Evolutionary conservation across 208 protist genomes (phyloP).

Genomic region (Leptomonas pyrrhocoris): DNA sequence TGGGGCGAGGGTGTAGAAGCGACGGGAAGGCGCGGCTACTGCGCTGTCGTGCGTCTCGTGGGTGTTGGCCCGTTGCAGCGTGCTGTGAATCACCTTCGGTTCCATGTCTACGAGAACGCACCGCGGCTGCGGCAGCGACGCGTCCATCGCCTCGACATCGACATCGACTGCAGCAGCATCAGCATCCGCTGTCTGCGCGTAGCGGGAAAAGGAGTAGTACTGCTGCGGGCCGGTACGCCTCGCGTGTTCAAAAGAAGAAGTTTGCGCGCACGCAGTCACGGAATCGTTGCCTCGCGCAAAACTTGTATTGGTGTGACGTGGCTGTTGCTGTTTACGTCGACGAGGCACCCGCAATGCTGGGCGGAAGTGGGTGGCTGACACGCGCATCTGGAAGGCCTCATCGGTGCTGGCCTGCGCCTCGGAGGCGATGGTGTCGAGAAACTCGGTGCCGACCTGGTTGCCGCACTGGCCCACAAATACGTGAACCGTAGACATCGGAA

Average conservation of each 20-base stretch:
- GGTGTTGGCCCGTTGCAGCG: conserved; percentile 29
- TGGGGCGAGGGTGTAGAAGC: conserved; percentile 48
- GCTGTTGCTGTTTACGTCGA: conserved; percentile 2
- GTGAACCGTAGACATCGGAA: conserved; percentile 62
- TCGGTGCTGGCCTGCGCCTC: conserved; percentile 55
- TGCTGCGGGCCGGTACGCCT: background rate
- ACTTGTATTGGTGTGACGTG: no score
- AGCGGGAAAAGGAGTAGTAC: conserved; percentile 33
- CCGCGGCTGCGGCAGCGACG: conserved; percentile 54
- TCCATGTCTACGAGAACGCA: conserved; percentile 92
- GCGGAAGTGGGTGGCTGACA: conserved; percentile 70
- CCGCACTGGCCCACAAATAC: conserved; percentile 91
- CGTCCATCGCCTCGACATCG: background rate
- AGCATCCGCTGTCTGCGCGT: background rate
- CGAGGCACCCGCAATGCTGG: conserved; percentile 19
- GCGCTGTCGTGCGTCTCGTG: background rate
- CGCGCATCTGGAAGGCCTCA: conserved; percentile 57
- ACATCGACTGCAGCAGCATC: background rate
- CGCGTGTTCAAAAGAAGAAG: background rate
- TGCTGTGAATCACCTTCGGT: conserved; percentile 79
- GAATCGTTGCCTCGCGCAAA: no score
- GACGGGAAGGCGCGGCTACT: background rate
- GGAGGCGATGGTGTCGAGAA: conserved; percentile 63
- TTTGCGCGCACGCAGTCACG: no score
- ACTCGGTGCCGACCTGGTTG: conserved; percentile 87